Percentiles rank a stretch among this genome's conserved stretches.
Evolutionary conservation across 805 yeast genomes (phyloP).

Genomic region (Kregervanrija fluxuum): DNA sequence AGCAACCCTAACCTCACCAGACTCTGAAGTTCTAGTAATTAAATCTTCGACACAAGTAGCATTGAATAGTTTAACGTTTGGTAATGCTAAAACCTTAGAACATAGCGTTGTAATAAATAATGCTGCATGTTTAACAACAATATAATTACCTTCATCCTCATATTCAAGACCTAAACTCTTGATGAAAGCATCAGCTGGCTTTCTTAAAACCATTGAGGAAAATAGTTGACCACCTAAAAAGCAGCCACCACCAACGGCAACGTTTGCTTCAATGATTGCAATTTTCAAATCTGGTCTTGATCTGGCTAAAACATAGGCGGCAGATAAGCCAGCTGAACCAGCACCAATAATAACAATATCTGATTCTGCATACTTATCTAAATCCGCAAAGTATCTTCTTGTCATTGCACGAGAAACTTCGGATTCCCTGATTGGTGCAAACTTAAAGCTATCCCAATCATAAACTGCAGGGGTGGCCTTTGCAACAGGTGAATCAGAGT

Average conservation of each 20-base stretch:
- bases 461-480: slow-evolving; percentile 24
- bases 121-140: slow-evolving; percentile 77
- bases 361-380: slow-evolving; percentile 67
- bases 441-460: slow-evolving; percentile 63
- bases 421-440: slow-evolving; percentile 70
- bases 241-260: slow-evolving; percentile 77
- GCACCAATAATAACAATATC: slow-evolving; percentile 75
- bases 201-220: slow-evolving; percentile 73
- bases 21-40: slow-evolving; percentile 59
- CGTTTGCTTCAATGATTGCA: slow-evolving; percentile 66
- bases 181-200: slow-evolving; percentile 68
- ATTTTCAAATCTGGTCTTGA: slow-evolving; percentile 71
- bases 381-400: slow-evolving; percentile 60
- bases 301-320: slow-evolving; percentile 67
- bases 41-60: slow-evolving; percentile 78
- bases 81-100: slow-evolving; percentile 62
- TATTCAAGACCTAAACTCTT: slow-evolving; percentile 56
- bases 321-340: slow-evolving; percentile 69
- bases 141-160: slow-evolving; percentile 76
- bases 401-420: slow-evolving; percentile 81
- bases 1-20: slow-evolving; percentile 58
- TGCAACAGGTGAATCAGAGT: slow-evolving; percentile 21
- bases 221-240: slow-evolving; percentile 74
- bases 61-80: slow-evolving; percentile 70
- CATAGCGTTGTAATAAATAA: slow-evolving; percentile 57